phyloP scores from a whole-genome alignment of 2,329 filamentous ascomycete species.

The Lachnellula cervina region DNA sequence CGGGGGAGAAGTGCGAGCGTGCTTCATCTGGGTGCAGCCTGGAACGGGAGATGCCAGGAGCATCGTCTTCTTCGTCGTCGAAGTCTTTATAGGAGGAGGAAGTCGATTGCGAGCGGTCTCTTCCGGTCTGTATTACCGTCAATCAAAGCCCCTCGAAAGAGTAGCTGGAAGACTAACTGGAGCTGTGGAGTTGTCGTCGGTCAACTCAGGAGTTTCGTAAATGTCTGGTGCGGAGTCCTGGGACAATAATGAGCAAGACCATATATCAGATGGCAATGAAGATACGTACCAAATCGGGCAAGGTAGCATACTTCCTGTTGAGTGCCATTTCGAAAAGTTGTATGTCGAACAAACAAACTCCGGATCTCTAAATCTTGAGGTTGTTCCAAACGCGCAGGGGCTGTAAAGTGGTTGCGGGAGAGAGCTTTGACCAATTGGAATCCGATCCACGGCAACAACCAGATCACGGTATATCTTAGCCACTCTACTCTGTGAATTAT shows the following conservation, averaged over 20 bases:
- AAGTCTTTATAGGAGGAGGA: constrained; percentile 53
- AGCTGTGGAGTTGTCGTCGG: constrained; percentile 81
- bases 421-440: constrained; percentile 3
- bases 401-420: not conserved
- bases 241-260: not conserved
- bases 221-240: constrained; percentile 91
- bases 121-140: constrained; percentile 28
- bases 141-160: not conserved
- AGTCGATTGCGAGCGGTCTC: constrained; percentile 52
- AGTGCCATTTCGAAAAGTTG: constrained; percentile 53
- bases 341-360: not conserved
- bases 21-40: constrained; percentile 74
- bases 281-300: constrained; percentile 66
- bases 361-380: not conserved
- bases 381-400: not conserved
- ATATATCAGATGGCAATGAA: not conserved
- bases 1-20: constrained; percentile 70
- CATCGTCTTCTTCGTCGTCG: constrained; percentile 58
- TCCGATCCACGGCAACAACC: not conserved
- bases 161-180: constrained; percentile 50
- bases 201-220: constrained; percentile 92
- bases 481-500: not conserved
- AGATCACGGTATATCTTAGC: not conserved
- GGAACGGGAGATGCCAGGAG: constrained; percentile 67
- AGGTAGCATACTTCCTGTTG: constrained; percentile 74